Conservation (phyloP, 2,329 filamentous ascomycete genomes). For the Periglandula ipomoeae region DNA sequence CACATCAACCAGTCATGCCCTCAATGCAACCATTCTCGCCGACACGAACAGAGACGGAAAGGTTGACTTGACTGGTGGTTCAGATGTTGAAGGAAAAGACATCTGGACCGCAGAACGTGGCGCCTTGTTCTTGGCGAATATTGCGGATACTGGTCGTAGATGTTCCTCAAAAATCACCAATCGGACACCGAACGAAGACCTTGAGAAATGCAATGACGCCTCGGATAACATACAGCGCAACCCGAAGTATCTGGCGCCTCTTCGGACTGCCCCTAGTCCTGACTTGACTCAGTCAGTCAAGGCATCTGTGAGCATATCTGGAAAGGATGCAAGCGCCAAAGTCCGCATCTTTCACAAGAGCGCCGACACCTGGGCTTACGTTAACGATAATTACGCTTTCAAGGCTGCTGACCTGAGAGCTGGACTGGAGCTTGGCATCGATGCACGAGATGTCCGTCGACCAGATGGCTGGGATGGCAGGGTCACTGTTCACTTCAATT, state of each 20-base stretch:
- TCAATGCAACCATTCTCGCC: conserved; percentile 15
- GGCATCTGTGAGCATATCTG: conserved; percentile 11
- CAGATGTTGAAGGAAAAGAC: conserved; percentile 16
- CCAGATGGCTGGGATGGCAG: conserved; percentile 19
- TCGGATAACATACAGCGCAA: conserved; percentile 22
- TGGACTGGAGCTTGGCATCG: conserved; percentile 27
- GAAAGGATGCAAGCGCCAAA: conserved; percentile 5
- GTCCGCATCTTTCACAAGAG: conserved; percentile 21
- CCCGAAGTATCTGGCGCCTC: conserved; percentile 21
- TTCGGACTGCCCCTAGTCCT: conserved; percentile 21
- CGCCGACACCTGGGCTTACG: conserved; percentile 16
- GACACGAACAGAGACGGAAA: conserved; percentile 27
- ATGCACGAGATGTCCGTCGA: conserved; percentile 22
- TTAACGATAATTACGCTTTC: conserved; percentile 20
- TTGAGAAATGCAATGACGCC: conserved; percentile 26
- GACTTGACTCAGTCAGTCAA: conserved; percentile 10
- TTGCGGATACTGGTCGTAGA: conserved; percentile 22
- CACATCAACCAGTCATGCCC: background rate
- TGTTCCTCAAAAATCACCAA: conserved; percentile 16
- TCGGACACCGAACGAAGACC: conserved; percentile 14
- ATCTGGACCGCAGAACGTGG: conserved; percentile 17
- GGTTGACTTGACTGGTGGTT: conserved; percentile 16
- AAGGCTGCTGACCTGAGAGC: conserved; percentile 15
- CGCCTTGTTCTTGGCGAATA: conserved; percentile 28
- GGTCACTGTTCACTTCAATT: conserved; percentile 19